Base-by-base conservation (phyloP, 805 yeast species). In the Yarrowia keelungensis region DNA sequence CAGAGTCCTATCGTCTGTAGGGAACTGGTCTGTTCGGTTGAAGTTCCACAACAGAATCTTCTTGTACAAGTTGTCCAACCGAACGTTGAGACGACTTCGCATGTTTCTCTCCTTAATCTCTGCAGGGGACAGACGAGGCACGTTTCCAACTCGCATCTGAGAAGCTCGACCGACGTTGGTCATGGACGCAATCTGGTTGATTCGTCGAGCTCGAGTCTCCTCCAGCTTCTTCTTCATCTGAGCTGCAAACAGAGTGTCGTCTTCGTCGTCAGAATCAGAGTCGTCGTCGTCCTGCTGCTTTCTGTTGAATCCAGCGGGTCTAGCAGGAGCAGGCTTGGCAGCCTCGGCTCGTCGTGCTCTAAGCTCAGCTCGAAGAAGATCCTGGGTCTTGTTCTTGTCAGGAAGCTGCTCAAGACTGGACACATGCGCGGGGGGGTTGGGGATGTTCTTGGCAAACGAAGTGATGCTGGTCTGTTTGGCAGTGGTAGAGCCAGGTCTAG, bases 31-130 rank as follows among this genome's bases (percentile, higher is more conserved):
- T 1, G 77, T 77, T 19, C 84, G 80, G 53, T 81, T 85, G 73
- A 86, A 94, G 58, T 90, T 85, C 99, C 99, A 95, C 51, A 82
- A 80, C 69, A 95, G 79, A 8, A 95, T 82, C 8, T 83, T 83
- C 16, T 81, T 79, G 75, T 94, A 92, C 7, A 96, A 81, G 1
- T 96, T 92, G 69, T 85, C 87, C 75, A 92, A 78, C 74, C 89
- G 91, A 12, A 92, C 92, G 74, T 89, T 87, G 67, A 94, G 80
- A 72, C 98, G 83, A 71, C 84, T 81, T 72, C 96, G 85, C 93
- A 92, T 91, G 67, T 87, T 80, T 70, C 89, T 89, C 75, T 89
- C 93, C 47, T 88, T 94, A 43, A 80, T 77, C 72, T 86, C 86
- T 64, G 80, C 82, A 26, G 78, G 76, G 41, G 81, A 81, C 15